Conservation (phyloP, 2,329 filamentous ascomycete genomes). For the Pestalotiopsis fici region DNA sequence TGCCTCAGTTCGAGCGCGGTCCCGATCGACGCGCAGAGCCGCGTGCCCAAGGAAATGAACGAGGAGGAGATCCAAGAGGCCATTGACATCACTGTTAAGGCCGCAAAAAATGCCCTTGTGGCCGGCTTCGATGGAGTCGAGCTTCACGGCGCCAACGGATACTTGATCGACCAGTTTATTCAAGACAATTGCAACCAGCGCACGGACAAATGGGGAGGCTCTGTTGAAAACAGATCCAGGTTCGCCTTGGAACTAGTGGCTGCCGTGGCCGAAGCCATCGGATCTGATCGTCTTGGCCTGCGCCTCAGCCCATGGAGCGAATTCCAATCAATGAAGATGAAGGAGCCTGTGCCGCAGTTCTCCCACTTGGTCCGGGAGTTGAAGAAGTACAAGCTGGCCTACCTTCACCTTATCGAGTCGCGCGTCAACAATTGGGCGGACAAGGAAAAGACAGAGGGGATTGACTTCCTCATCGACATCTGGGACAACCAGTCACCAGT, state of each 20-base stretch:
- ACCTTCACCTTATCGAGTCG: constrained; percentile 58
- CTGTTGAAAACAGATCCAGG: constrained; percentile 53
- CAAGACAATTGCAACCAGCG: constrained; percentile 55
- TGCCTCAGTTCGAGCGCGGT: constrained; percentile 17
- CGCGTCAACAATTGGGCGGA: constrained; percentile 34
- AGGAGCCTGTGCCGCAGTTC: constrained; percentile 58
- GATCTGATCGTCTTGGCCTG: constrained; percentile 46
- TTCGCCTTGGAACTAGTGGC: constrained; percentile 53
- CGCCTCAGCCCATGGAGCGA: constrained; percentile 52
- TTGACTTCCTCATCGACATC: constrained; percentile 27
- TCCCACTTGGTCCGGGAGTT: constrained; percentile 50
- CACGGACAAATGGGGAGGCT: constrained; percentile 55
- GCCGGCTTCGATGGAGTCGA: constrained; percentile 19
- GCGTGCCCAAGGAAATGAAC: constrained; percentile 23
- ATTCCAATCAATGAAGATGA: constrained; percentile 60
- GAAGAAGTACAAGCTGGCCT: constrained; percentile 53
- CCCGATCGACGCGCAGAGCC: constrained; percentile 4
- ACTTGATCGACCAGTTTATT: constrained; percentile 57
- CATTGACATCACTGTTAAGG: constrained; percentile 17
- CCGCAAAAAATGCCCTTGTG: constrained; percentile 12
- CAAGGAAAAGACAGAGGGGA: neutral
- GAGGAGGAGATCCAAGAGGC: constrained; percentile 17
- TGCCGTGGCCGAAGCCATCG: constrained; percentile 51
- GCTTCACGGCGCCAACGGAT: constrained; percentile 40
- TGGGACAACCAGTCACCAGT: constrained; percentile 33